These are phyloP conservation scores for Cornus florida DNA, from an alignment of 148 eudicot genomes.

Conservation along the genomic window DNA sequence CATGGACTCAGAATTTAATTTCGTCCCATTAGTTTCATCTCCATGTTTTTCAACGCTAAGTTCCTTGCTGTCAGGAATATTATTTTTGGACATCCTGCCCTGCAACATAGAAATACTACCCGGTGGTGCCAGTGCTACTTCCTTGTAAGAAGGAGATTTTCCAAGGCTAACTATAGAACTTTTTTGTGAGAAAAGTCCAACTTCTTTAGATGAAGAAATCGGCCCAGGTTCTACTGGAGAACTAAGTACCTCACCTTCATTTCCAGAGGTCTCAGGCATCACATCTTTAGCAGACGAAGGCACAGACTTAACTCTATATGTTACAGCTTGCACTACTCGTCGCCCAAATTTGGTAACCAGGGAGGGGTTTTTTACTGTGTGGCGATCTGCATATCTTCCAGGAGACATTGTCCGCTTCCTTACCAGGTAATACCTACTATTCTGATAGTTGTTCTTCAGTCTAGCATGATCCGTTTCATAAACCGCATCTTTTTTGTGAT, in stretches of 20 bases:
- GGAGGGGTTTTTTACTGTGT: slow-evolving; percentile 45
- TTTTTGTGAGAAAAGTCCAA: slow-evolving; percentile 49
- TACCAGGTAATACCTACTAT: slow-evolving; percentile 62
- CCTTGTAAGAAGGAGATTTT: slow-evolving; percentile 97
- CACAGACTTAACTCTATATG: slow-evolving; percentile 86
- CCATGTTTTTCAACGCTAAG: slow-evolving; percentile 28
- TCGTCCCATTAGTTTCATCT: slow-evolving; percentile 25
- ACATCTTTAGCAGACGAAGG: slow-evolving; percentile 54
- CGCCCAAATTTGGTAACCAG: slow-evolving; percentile 73
- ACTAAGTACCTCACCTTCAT: slow-evolving; percentile 39
- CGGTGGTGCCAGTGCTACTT: slow-evolving; percentile 97
- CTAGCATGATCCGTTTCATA: slow-evolving; percentile 56
- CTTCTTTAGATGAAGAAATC: slow-evolving; percentile 29
- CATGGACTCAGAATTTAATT: slow-evolving; percentile 25
- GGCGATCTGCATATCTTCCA: slow-evolving; percentile 62
- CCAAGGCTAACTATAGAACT: slow-evolving; percentile 80
- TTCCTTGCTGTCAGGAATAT: slow-evolving; percentile 31
- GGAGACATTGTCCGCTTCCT: slow-evolving; percentile 68
- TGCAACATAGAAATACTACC: slow-evolving; percentile 81
- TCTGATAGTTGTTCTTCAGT: slow-evolving; percentile 53
- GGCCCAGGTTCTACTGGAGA: slow-evolving; percentile 28
- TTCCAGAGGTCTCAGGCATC: slow-evolving; percentile 33
- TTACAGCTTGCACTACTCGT: slow-evolving; percentile 66
- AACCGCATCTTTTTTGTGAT: slow-evolving; percentile 70
- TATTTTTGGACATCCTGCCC: slow-evolving; percentile 39